Evolutionary conservation across 345 rosid species (phyloP).

Genomic region (Ailanthus altissimus): DNA sequence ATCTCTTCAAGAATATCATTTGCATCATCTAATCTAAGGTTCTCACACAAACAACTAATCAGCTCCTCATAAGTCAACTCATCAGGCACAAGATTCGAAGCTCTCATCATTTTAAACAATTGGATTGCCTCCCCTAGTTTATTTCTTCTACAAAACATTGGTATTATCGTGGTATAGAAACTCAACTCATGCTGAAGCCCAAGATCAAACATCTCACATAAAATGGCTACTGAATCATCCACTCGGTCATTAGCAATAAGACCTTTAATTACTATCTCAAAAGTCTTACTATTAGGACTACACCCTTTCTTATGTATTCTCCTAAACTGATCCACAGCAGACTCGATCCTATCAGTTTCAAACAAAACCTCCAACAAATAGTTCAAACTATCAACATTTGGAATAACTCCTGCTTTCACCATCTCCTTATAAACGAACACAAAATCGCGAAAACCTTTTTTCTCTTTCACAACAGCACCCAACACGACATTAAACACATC

Average conservation of each 20-base stretch:
- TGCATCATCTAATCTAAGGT: conserved; percentile 43
- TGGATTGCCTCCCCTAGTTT: conserved; percentile 38
- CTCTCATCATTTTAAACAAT: conserved; percentile 49
- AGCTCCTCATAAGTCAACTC: conserved; percentile 32
- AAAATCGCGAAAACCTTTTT: conserved; percentile 38
- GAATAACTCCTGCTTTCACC: conserved; percentile 53
- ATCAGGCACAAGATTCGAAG: conserved; percentile 31
- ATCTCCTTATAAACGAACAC: conserved; percentile 63
- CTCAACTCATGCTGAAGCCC: conserved; percentile 30
- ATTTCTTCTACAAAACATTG: conserved; percentile 45
- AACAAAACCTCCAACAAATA: conserved; percentile 47
- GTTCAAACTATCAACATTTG: conserved; percentile 50
- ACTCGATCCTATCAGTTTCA: conserved; percentile 36
- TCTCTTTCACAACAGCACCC: conserved; percentile 43
- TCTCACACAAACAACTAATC: conserved; percentile 41
- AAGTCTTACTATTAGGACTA: conserved; percentile 45
- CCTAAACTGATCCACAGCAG: conserved; percentile 52
- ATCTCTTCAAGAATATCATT: conserved; percentile 42
- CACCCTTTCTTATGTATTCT: conserved; percentile 54
- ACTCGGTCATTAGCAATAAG: conserved; percentile 33
- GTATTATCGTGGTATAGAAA: conserved; percentile 39
- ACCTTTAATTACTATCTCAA: conserved; percentile 47
- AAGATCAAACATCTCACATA: conserved; percentile 44
- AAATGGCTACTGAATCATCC: conserved; percentile 39
- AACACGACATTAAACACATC: conserved; percentile 41